phyloP scores from a whole-genome alignment of 2,329 filamentous ascomycete species.

The Purpureocillium lavendulum region DNA sequence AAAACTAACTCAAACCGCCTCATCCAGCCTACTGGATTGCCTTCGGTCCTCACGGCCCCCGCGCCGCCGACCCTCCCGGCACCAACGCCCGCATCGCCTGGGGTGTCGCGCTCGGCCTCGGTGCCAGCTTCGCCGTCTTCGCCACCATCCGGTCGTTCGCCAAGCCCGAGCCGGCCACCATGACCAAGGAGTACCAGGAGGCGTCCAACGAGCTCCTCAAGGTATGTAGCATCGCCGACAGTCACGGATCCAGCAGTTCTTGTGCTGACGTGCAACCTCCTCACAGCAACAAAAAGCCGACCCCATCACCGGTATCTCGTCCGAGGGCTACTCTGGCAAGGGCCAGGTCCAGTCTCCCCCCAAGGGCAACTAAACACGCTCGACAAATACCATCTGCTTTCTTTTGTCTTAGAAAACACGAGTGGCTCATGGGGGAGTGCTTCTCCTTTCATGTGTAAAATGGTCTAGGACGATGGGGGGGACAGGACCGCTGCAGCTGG shows the following conservation, averaged over 20 bases:
- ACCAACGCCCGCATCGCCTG: conserved; percentile 73
- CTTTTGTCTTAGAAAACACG: conserved; percentile 26
- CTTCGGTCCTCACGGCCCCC: conserved; percentile 93
- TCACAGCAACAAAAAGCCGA: conserved; percentile 75
- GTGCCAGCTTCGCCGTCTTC: conserved; percentile 64
- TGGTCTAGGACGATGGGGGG: conserved; percentile 19
- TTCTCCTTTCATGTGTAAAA: conserved; percentile 26
- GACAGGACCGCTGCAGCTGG: conserved; percentile 1
- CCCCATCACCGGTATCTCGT: conserved; percentile 76
- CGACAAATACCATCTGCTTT: conserved; percentile 17
- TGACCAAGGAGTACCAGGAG: conserved; percentile 98
- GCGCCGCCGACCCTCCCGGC: conserved; percentile 72
- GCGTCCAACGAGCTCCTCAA: conserved; percentile 87
- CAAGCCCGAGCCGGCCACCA: conserved; percentile 67
- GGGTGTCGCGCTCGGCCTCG: conserved; percentile 62
- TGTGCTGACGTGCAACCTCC: not conserved
- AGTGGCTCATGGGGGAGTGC: conserved; percentile 17
- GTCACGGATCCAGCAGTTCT: not conserved
- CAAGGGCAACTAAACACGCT: conserved; percentile 33
- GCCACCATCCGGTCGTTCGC: conserved; percentile 62
- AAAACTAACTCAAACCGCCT: conserved; percentile 30
- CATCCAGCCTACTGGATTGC: conserved; percentile 93
- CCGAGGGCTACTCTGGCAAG: conserved; percentile 68
- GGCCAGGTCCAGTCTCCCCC: conserved; percentile 69
- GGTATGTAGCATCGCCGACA: conserved; percentile 40